Percentiles rank a stretch among this genome's conserved stretches.
phyloP scores from a whole-genome alignment of 352 stramenopile species.

The Phytophthora cactorum region DNA sequence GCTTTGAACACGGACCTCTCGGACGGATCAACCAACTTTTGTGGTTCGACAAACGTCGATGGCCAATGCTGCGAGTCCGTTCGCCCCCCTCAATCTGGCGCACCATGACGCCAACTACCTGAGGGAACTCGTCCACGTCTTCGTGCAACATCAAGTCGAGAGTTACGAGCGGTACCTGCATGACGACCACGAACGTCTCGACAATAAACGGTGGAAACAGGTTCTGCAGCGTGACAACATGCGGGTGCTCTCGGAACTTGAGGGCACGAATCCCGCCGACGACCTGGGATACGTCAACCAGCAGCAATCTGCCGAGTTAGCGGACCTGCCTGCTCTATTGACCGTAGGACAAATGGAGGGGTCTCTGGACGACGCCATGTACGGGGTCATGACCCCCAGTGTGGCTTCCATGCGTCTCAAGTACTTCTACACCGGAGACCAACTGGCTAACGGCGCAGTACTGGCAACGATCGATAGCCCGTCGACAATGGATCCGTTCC shows the following conservation, averaged over 20 bases:
- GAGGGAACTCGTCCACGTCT: constrained; percentile 34
- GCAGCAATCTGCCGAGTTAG: constrained; percentile 17
- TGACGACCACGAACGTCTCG: constrained; percentile 32
- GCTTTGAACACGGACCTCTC: constrained; percentile 16
- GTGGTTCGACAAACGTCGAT: constrained; percentile 14
- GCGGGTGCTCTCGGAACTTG: constrained; percentile 35
- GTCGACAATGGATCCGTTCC: constrained; percentile 48
- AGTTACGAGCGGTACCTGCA: constrained; percentile 40
- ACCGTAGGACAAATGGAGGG: constrained; percentile 38
- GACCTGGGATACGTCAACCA: constrained; percentile 15
- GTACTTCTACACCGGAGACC: constrained; percentile 41
- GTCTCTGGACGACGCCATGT: constrained; percentile 54
- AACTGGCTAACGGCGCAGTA: constrained; percentile 46
- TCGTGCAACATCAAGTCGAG: constrained; percentile 36
- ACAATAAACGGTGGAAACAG: constrained; percentile 39
- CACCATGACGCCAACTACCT: constrained; percentile 30
- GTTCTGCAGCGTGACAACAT: constrained; percentile 35
- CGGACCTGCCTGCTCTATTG: constrained; percentile 29
- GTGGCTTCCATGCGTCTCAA: constrained; percentile 48
- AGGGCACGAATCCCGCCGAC: constrained; percentile 4
- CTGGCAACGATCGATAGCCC: constrained; percentile 43
- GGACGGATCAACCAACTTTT: background rate
- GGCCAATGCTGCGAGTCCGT: constrained; percentile 33
- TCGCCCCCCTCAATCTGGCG: constrained; percentile 33
- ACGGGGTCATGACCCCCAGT: constrained; percentile 40